phyloP scores from a whole-genome alignment of 1,139 yeast genomes.

The Protomyces pachydermus region DNA sequence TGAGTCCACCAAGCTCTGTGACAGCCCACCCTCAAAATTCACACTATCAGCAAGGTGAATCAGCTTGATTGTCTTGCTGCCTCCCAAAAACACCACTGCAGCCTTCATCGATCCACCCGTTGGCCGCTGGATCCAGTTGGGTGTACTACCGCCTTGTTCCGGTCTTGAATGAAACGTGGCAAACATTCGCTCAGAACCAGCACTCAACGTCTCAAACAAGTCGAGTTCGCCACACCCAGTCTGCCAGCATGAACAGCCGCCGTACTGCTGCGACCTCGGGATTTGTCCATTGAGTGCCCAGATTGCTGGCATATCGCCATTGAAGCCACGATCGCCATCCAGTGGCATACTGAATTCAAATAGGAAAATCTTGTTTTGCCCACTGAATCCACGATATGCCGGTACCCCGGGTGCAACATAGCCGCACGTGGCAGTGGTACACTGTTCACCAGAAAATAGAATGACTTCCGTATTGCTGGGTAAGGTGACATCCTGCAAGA shows the following conservation, averaged over 20 bases:
- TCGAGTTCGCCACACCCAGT: constrained; percentile 97
- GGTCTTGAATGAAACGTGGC: constrained; percentile 84
- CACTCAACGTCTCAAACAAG: constrained; percentile 70
- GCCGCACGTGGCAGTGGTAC: constrained; percentile 70
- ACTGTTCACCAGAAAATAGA: constrained; percentile 65
- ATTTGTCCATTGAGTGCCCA: constrained; percentile 93
- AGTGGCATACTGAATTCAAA: constrained; percentile 90
- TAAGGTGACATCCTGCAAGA: constrained; percentile 59
- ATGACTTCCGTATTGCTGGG: constrained; percentile 69
- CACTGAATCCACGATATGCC: constrained; percentile 81
- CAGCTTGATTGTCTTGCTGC: constrained; percentile 51
- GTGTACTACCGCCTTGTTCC: constrained; percentile 75
- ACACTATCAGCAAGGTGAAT: constrained; percentile 39
- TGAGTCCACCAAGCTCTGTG: not conserved
- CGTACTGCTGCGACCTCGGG: constrained; percentile 90
- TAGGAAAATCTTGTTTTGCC: constrained; percentile 69
- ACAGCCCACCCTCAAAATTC: not conserved
- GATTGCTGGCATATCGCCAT: constrained; percentile 89
- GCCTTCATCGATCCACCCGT: constrained; percentile 72
- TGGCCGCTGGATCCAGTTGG: constrained; percentile 85
- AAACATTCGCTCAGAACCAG: constrained; percentile 70
- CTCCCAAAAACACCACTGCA: constrained; percentile 72
- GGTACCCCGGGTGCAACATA: constrained; percentile 80
- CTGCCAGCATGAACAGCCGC: constrained; percentile 74
- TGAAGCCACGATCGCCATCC: constrained; percentile 48